These are phyloP conservation scores for Phytopythium cucurbitacearum DNA, from an alignment of 352 stramenopile species.

Conservation along the genomic window DNA sequence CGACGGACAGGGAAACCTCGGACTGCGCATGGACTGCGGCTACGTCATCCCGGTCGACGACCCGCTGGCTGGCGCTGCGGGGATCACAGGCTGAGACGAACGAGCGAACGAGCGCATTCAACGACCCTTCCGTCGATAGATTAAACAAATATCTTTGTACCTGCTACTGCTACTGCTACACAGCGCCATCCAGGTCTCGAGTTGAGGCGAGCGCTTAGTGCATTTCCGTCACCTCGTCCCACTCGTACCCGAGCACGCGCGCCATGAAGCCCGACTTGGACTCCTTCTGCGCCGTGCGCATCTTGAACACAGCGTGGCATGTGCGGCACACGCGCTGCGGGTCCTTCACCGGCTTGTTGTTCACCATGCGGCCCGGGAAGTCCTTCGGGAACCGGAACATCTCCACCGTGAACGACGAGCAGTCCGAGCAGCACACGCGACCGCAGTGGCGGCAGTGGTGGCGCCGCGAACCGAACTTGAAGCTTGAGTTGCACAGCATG, in stretches of 20 bases:
- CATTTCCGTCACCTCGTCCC: constrained; percentile 65
- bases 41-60: constrained; percentile 39
- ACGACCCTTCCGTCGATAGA: too few relatives aligned
- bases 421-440: constrained; percentile 82
- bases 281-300: constrained; percentile 75
- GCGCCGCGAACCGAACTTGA: constrained; percentile 77
- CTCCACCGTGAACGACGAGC: constrained; percentile 73
- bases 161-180: neutral
- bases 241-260: constrained; percentile 80
- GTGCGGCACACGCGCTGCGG: constrained; percentile 78
- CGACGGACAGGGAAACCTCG: constrained; percentile 38
- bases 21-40: constrained; percentile 61
- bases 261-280: constrained; percentile 83
- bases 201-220: constrained; percentile 1
- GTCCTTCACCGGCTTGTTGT: constrained; percentile 68
- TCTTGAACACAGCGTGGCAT: constrained; percentile 85
- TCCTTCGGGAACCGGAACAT: constrained; percentile 83
- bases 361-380: constrained; percentile 63
- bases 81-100: constrained; percentile 13
- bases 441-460: constrained; percentile 86
- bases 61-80: constrained; percentile 25
- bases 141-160: too few relatives aligned
- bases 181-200: constrained; percentile 1
- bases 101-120: too few relatives aligned
- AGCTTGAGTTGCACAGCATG: constrained; percentile 66